Percentiles rank a stretch among this genome's conserved stretches.
Evolutionary conservation across 2,329 filamentous ascomycete genomes (phyloP).

Genomic region (Geosmithia putterillii): DNA sequence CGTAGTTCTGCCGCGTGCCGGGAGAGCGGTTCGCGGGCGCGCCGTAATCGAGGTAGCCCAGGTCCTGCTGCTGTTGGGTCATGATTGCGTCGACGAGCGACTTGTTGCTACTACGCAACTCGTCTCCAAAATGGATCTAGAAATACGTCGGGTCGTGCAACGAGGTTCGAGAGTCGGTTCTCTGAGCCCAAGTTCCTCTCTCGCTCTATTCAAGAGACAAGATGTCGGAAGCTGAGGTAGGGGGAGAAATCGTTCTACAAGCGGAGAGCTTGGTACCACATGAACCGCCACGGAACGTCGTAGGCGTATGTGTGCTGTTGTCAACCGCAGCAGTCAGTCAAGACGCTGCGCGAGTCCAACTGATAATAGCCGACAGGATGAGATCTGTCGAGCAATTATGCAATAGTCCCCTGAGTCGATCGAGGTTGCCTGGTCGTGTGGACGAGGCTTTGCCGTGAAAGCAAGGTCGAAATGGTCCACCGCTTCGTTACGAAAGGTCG

Average conservation of each 20-base stretch:
- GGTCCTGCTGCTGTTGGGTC: slow-evolving; percentile 44
- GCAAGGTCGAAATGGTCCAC: background rate
- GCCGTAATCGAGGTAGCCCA: slow-evolving; percentile 59
- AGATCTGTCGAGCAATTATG: background rate
- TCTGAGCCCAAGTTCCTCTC: background rate
- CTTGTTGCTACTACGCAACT: background rate
- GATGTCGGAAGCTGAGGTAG: background rate
- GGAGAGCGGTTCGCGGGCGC: slow-evolving; percentile 50
- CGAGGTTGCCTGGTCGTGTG: background rate
- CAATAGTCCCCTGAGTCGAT: too few relatives aligned
- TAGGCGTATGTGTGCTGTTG: background rate
- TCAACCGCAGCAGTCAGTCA: background rate
- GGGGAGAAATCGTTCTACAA: background rate
- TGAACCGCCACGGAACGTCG: background rate
- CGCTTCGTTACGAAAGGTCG: background rate
- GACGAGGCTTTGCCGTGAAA: background rate
- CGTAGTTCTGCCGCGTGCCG: slow-evolving; percentile 50
- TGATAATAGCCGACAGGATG: background rate
- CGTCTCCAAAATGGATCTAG: background rate
- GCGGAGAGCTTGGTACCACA: background rate
- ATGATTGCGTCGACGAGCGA: slow-evolving; percentile 10
- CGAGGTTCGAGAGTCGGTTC: background rate
- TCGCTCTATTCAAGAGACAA: background rate
- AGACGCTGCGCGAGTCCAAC: background rate
- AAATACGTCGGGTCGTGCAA: too few relatives aligned